Evolutionary conservation across 2,329 filamentous ascomycete species (phyloP).

Genomic region (Apiospora phragmitis): DNA sequence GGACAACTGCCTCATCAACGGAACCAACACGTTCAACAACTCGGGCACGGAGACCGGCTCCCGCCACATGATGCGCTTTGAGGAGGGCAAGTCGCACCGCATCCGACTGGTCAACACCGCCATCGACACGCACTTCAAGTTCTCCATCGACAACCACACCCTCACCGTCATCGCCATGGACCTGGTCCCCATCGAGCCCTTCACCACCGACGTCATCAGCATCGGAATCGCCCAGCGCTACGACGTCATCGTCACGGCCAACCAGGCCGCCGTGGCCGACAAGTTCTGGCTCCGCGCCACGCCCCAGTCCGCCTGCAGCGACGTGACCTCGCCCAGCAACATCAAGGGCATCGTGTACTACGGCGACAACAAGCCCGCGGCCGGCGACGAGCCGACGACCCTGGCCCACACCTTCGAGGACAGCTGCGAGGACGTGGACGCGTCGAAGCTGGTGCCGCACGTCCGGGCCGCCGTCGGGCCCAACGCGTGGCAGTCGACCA

Average conservation of each 20-base stretch:
- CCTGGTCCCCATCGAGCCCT: constrained; percentile 56
- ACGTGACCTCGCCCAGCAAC: constrained; percentile 16
- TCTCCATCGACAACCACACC: constrained; percentile 52
- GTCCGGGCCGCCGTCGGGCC: constrained; percentile 34
- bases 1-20: constrained; percentile 43
- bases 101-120: constrained; percentile 46
- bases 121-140: constrained; percentile 41
- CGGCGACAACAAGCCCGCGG: constrained; percentile 28
- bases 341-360: constrained; percentile 37
- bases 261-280: constrained; percentile 21
- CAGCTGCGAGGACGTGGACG: constrained; percentile 38
- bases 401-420: constrained; percentile 17
- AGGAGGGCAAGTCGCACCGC: constrained; percentile 43
- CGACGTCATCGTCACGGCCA: constrained; percentile 17
- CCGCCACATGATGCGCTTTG: constrained; percentile 39
- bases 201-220: constrained; percentile 43
- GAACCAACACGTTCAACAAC: constrained; percentile 34
- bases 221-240: constrained; percentile 43
- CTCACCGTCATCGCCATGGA: constrained; percentile 56
- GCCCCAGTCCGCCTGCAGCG: constrained; percentile 38
- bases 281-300: constrained; percentile 49
- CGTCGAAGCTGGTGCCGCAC: constrained; percentile 35
- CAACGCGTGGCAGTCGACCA: constrained; percentile 23
- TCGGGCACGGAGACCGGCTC: constrained; percentile 27
- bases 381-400: constrained; percentile 19